phyloP scores from a whole-genome alignment of 2,329 filamentous ascomycete species.

The Alternaria arbusti region DNA sequence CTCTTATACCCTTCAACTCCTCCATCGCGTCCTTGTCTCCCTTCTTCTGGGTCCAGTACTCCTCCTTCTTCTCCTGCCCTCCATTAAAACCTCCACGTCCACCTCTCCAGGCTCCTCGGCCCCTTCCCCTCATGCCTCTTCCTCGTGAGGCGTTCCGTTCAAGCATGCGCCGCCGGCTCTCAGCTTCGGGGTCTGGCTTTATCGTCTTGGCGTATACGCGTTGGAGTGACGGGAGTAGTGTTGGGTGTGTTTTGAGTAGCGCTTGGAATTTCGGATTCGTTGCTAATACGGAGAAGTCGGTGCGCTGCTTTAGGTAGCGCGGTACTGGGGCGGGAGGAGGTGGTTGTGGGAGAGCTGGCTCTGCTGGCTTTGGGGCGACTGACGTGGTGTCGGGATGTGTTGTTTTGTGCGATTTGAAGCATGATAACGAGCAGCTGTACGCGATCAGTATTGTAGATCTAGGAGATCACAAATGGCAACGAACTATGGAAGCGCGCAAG shows the following conservation, averaged over 20 bases:
- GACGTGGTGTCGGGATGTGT: constrained; percentile 22
- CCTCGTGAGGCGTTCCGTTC: constrained; percentile 23
- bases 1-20: constrained; percentile 32
- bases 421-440: constrained; percentile 39
- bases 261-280: constrained; percentile 34
- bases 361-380: not conserved
- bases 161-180: constrained; percentile 18
- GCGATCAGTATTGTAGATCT: not conserved
- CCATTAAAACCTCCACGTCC: constrained; percentile 19
- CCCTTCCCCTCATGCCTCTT: constrained; percentile 19
- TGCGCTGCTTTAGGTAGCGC: constrained; percentile 38
- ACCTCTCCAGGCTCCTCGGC: constrained; percentile 19
- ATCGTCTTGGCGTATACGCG: constrained; percentile 45
- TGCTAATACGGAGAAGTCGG: constrained; percentile 41
- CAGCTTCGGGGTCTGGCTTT: constrained; percentile 38
- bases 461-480: constrained; percentile 5
- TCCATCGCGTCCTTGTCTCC: constrained; percentile 40
- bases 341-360: constrained; percentile 29
- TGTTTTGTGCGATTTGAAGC: constrained; percentile 42
- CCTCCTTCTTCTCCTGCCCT: constrained; percentile 8
- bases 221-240: constrained; percentile 33
- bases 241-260: constrained; percentile 35
- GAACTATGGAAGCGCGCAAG: constrained; percentile 55
- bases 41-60: constrained; percentile 39
- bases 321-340: constrained; percentile 36